Conservation (phyloP, 352 stramenopile genomes). For the Aphanomyces astaci region DNA sequence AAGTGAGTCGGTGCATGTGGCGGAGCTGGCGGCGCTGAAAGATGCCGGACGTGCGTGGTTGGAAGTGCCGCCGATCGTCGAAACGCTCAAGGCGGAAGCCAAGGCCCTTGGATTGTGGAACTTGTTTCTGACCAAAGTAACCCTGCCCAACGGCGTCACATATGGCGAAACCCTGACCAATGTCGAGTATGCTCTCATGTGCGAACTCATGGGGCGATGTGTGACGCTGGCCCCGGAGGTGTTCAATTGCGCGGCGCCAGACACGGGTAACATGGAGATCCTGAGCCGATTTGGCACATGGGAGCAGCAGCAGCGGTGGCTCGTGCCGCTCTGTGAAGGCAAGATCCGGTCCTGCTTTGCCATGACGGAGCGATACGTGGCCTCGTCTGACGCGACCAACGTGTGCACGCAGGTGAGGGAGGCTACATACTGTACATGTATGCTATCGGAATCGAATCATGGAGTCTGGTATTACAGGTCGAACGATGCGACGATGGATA, state of each 20-base stretch:
- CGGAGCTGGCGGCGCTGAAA: conserved; percentile 51
- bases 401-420: conserved; percentile 81
- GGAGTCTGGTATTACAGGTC: conserved; percentile 17
- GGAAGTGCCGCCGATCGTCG: conserved; percentile 81
- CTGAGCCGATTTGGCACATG: conserved; percentile 83
- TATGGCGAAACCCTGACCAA: conserved; percentile 72
- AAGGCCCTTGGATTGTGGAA: conserved; percentile 93
- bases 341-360: conserved; percentile 92
- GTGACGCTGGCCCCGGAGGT: conserved; percentile 87
- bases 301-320: conserved; percentile 73
- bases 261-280: conserved; percentile 99
- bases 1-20: conserved; percentile 79
- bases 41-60: conserved; percentile 62
- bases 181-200: conserved; percentile 94
- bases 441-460: not conserved
- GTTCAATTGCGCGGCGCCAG: conserved; percentile 95
- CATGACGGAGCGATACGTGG: conserved; percentile 96
- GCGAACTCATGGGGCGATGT: conserved; percentile 91
- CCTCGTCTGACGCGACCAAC: conserved; percentile 94
- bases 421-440: conserved; percentile 20
- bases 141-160: conserved; percentile 47
- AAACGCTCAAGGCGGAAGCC: conserved; percentile 86
- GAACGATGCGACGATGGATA: conserved; percentile 74
- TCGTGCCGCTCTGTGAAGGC: conserved; percentile 89
- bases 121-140: conserved; percentile 84